A percentile compares a stretch with the other conserved stretches of the same genome.
Conservation (phyloP, 768 basidiomycete species). For the Termitomyces sp. region DNA sequence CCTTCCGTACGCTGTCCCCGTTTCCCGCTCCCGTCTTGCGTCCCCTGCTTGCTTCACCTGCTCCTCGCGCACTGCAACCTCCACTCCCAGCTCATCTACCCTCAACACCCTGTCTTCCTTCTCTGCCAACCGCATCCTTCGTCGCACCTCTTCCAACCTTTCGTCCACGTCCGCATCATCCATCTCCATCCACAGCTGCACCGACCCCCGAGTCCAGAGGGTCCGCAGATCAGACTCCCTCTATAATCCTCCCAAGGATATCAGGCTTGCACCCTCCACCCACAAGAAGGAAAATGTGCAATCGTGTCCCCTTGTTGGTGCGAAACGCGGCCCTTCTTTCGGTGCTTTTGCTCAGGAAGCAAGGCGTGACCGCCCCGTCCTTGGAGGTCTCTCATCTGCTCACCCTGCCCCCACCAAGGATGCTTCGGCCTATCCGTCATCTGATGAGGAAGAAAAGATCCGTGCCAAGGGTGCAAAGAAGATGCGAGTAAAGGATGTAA, state of each 20-base stretch:
- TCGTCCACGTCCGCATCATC: constrained; percentile 41
- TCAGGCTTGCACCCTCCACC: constrained; percentile 9
- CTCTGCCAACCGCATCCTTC: constrained; percentile 32
- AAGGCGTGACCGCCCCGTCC: constrained; percentile 14
- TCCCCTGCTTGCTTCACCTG: constrained; percentile 32
- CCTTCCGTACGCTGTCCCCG: constrained; percentile 52
- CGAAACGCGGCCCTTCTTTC: constrained; percentile 61
- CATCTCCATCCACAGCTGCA: constrained; percentile 31
- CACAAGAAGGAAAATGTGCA: constrained; percentile 15
- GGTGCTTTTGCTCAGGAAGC: constrained; percentile 33
- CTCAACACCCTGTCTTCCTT: constrained; percentile 42
- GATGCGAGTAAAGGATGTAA: constrained; percentile 31
- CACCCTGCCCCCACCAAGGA: constrained; percentile 24
- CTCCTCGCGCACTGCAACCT: constrained; percentile 45
- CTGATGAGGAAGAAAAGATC: constrained; percentile 72
- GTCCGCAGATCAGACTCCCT: constrained; percentile 47
- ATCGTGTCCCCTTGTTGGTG: constrained; percentile 18
- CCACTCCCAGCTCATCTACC: constrained; percentile 63
- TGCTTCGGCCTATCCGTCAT: constrained; percentile 44
- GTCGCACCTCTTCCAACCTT: constrained; percentile 39
- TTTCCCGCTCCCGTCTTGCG: constrained; percentile 34
- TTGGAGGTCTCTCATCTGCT: constrained; percentile 6
- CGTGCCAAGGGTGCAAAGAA: constrained; percentile 61
- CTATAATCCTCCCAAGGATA: constrained; percentile 29
- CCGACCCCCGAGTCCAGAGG: constrained; percentile 47